Conservation (phyloP, 768 basidiomycete species). For the Agrocybe chaxingu region DNA sequence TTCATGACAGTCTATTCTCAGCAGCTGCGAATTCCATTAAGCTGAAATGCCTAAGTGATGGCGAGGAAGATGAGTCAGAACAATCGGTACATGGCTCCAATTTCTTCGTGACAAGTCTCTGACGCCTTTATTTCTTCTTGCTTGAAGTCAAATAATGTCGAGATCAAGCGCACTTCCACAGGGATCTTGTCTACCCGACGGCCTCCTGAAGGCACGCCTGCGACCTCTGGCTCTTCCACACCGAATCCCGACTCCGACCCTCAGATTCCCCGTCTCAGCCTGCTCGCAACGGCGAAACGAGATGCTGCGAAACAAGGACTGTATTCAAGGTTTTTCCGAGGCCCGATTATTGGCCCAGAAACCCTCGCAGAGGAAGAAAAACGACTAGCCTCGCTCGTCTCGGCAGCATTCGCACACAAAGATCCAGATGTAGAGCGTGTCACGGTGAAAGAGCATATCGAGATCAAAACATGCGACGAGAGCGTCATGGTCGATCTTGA, state of each 20-base stretch:
- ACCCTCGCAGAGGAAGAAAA: slow-evolving; percentile 17
- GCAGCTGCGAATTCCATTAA: slow-evolving; percentile 83
- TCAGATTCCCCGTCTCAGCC: slow-evolving; percentile 35
- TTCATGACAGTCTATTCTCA: slow-evolving; percentile 60
- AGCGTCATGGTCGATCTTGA: slow-evolving; percentile 14
- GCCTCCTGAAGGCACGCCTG: slow-evolving; percentile 48
- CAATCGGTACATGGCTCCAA: slow-evolving; percentile 8
- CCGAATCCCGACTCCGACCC: slow-evolving; percentile 25
- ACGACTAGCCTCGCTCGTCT: slow-evolving; percentile 10
- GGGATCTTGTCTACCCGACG: slow-evolving; percentile 75
- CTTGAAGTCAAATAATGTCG: slow-evolving; percentile 12
- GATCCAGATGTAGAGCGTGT: slow-evolving; percentile 10
- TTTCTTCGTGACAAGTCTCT: neutral
- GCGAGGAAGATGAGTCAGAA: slow-evolving; percentile 39
- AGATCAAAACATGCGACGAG: slow-evolving; percentile 13
- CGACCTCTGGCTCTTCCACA: slow-evolving; percentile 41
- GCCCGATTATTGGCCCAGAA: slow-evolving; percentile 61
- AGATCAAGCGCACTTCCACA: slow-evolving; percentile 60
- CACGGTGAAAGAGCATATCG: slow-evolving; percentile 14
- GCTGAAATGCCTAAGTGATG: slow-evolving; percentile 56
- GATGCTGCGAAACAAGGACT: slow-evolving; percentile 73
- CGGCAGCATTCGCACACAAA: slow-evolving; percentile 13
- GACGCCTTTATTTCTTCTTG: neutral
- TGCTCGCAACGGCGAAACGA: slow-evolving; percentile 67
- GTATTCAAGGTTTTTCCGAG: slow-evolving; percentile 81